Percentiles rank a stretch among this genome's conserved stretches.
Evolutionary conservation across 768 basidiomycete genomes (phyloP).

Genomic region (Russula virescens): DNA sequence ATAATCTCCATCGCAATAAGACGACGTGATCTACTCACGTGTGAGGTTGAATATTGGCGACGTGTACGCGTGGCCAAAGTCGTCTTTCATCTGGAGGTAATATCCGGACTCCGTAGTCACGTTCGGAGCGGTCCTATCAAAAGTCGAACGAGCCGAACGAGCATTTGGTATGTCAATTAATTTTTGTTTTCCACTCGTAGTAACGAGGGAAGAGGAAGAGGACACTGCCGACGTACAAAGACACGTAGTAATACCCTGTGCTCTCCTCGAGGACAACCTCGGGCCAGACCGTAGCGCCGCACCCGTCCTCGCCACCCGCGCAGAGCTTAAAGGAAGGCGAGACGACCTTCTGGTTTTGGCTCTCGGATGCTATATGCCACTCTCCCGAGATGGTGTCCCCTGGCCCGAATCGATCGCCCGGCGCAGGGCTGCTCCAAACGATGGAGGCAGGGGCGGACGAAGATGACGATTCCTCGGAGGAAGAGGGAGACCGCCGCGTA

Average conservation of each 20-base stretch:
- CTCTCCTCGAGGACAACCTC: conserved; percentile 23
- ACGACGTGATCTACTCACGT: conserved; percentile 24
- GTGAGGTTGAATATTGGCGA: conserved; percentile 32
- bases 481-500: conserved; percentile 1
- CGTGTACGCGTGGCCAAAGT: conserved; percentile 26
- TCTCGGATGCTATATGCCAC: conserved; percentile 26
- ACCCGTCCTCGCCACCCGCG: conserved; percentile 19
- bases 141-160: neutral
- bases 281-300: conserved; percentile 30
- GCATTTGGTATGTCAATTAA: neutral
- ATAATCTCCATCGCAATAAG: no score
- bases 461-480: neutral
- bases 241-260: conserved; percentile 28
- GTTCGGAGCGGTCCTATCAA: conserved; percentile 26
- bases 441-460: conserved; percentile 17
- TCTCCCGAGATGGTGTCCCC: conserved; percentile 32
- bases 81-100: conserved; percentile 31
- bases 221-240: conserved; percentile 19
- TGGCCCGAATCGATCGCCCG: conserved; percentile 28
- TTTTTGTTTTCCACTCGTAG: neutral
- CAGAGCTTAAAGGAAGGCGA: conserved; percentile 36
- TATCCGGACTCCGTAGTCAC: conserved; percentile 25
- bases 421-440: conserved; percentile 30
- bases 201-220: conserved; percentile 6
- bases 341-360: conserved; percentile 24